Conservation (phyloP, 805 yeast species). For the Saccharomyces mikatae region DNA sequence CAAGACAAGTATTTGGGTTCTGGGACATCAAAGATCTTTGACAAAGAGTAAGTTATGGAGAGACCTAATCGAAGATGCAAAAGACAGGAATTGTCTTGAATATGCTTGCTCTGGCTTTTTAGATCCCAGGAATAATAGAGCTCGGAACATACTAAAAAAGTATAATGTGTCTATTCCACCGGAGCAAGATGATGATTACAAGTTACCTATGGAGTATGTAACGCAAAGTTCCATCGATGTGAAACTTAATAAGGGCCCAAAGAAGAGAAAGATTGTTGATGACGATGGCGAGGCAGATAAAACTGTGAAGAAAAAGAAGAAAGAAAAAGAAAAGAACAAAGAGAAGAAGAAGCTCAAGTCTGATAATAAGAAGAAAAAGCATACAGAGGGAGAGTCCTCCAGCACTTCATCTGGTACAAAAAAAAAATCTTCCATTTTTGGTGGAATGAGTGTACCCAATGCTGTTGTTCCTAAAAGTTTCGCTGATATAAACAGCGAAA, state of each 20-base stretch:
- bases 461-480: slow-evolving; percentile 2
- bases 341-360: slow-evolving; percentile 1
- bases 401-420: slow-evolving; percentile 14
- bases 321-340: slow-evolving; percentile 1
- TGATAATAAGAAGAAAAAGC: slow-evolving; percentile 1
- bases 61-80: slow-evolving; percentile 59
- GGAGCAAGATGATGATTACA: neutral
- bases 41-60: slow-evolving; percentile 64
- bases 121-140: slow-evolving; percentile 9
- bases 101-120: slow-evolving; percentile 26
- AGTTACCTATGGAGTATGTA: neutral
- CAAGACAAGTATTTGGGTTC: slow-evolving; percentile 80
- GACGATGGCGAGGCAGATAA: slow-evolving; percentile 3
- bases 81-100: slow-evolving; percentile 33
- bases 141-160: slow-evolving; percentile 10
- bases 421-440: slow-evolving; percentile 29
- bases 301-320: slow-evolving; percentile 1
- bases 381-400: neutral
- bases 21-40: slow-evolving; percentile 72
- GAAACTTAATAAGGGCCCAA: slow-evolving; percentile 1
- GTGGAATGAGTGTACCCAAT: slow-evolving; percentile 13
- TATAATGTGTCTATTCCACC: slow-evolving; percentile 1
- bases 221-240: neutral
- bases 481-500: slow-evolving; percentile 13
- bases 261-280: slow-evolving; percentile 3